These are phyloP conservation scores for Bryopsis sp. DNA, from an alignment of 139 green algal species.

Conservation along the genomic window DNA sequence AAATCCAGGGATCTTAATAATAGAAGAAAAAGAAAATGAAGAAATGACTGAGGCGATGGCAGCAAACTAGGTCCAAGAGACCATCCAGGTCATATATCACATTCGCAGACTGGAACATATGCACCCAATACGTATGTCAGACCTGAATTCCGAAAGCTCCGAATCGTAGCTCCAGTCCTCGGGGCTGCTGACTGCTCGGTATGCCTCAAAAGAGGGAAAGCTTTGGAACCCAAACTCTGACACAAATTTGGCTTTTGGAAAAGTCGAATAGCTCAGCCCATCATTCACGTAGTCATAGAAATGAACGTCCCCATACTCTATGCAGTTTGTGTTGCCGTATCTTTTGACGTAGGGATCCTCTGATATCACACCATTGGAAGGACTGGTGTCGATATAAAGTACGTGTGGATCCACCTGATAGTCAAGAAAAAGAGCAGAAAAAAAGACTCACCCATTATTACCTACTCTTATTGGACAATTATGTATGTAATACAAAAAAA, in stretches of 20 bases:
- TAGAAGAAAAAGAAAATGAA: background rate
- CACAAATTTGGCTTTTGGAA: constrained; percentile 50
- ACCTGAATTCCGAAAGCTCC: constrained; percentile 37
- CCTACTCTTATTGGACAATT: background rate
- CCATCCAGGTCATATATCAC: background rate
- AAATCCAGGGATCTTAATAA: no score
- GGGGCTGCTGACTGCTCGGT: constrained; percentile 22
- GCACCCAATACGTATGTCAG: background rate
- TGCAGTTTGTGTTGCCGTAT: constrained; percentile 27
- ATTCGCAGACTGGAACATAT: background rate
- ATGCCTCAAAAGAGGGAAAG: constrained; percentile 36
- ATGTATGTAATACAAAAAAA: background rate
- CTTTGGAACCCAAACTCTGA: constrained; percentile 57
- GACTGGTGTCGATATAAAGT: constrained; percentile 59
- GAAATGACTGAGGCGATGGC: background rate
- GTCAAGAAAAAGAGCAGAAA: background rate
- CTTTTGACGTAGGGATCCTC: constrained; percentile 41
- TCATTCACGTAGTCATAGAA: constrained; percentile 56
- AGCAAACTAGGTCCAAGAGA: background rate
- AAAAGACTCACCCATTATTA: background rate
- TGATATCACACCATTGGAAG: constrained; percentile 37
- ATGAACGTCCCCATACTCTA: constrained; percentile 57
- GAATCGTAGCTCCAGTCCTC: constrained; percentile 35
- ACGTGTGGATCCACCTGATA: constrained; percentile 34
- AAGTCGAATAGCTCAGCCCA: constrained; percentile 17